Percentiles rank a stretch among this genome's conserved stretches.
Evolutionary conservation across 176 grass and related monocot genomes (phyloP).

Genomic region (Hordeum marinum): DNA sequence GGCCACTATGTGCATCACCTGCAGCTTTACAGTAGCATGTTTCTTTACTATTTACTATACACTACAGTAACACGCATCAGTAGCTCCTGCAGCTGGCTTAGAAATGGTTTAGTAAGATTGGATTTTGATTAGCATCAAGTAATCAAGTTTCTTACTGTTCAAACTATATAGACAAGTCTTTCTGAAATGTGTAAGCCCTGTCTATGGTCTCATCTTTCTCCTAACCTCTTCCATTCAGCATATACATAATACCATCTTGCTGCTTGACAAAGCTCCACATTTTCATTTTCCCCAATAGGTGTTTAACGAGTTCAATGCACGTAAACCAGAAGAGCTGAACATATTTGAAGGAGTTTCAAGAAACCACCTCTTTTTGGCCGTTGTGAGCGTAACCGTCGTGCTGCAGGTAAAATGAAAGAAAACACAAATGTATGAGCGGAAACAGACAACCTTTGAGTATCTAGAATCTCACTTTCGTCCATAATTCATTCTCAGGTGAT

Average conservation of each 20-base stretch:
- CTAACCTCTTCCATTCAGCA: neutral
- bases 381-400: conserved; percentile 58
- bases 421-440: conserved; percentile 1
- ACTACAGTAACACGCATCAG: neutral
- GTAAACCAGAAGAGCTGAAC: conserved; percentile 82
- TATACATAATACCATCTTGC: neutral
- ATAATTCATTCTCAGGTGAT: conserved; percentile 46
- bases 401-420: conserved; percentile 60
- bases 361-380: conserved; percentile 66
- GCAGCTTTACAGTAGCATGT: neutral
- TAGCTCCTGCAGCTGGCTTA: neutral
- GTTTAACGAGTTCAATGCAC: conserved; percentile 94
- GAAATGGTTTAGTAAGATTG: neutral
- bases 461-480: conserved; percentile 23
- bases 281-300: conserved; percentile 41
- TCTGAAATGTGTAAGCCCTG: neutral
- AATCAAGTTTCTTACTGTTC: neutral
- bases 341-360: conserved; percentile 73
- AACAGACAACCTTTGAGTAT: neutral
- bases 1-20: neutral
- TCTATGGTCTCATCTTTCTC: neutral
- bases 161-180: neutral
- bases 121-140: neutral
- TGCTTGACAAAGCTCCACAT: conserved; percentile 26
- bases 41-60: neutral